Evolutionary conservation across 2,329 filamentous ascomycete species (phyloP), one percentile per base, ranked within the genome.

Genomic region (Hymenoscyphus fructigenus): DNA sequence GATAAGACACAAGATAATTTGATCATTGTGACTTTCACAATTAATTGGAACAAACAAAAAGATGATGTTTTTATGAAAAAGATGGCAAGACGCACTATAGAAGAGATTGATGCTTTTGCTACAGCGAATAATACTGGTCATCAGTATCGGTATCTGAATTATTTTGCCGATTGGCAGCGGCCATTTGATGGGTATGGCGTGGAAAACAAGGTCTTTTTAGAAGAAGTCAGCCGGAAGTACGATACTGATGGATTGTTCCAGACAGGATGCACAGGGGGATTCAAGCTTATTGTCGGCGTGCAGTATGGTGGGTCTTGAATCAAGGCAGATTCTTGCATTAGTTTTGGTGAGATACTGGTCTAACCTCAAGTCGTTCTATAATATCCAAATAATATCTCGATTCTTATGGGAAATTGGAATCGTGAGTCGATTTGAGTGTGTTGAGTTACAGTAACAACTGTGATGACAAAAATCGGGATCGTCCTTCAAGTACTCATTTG

Each of bases 231-330:
- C 12, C 57, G 23, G 17, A 71, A 67, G 64, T 75, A 74, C 58
- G 74, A 75, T 60, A 70, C 69, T 0, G 58, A 61, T 6, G 62
- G 62, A n/a, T 64, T 73, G 0, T 75, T 75, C 36, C 71, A 74
- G 65, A 67, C 29, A 23, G 60, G 67, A 50, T 20, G 59, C 28
- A 68, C 67, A 14, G 71, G 70, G 28, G 71, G 72, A 1, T 72
- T 71, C 66, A 73, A 73, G 61, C 60, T 62, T 4, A 47, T 53
- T 44, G 6, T 53, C 26, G 26, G 6, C 15, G n/a, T 17, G n/a
- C n/a, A n/a, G n/a, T n/a, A n/a, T n/a, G n/a, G n/a, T 38, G 34
- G 14, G 34, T 7, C 2, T 38, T 38, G 34, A 38, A 2, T 3
- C 14, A 38, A 14, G 34, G 34, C 4, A 5, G 3, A 14, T 38